Conservation (phyloP, 2,329 filamentous ascomycete species). For the Pleoardoris graminearum region DNA sequence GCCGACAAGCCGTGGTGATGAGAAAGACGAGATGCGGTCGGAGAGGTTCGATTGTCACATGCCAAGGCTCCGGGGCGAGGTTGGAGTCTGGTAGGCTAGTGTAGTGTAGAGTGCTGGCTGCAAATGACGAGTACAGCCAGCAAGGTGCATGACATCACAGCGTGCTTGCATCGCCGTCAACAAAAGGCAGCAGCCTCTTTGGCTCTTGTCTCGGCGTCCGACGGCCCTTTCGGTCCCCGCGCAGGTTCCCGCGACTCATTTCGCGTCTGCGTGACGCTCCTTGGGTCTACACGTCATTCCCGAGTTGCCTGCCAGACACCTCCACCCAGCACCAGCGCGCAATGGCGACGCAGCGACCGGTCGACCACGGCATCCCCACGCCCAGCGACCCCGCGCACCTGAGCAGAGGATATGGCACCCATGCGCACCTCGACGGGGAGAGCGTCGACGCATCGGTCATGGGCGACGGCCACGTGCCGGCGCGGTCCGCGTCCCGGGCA, state of each 20-base stretch:
- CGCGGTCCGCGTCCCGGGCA: constrained; percentile 65
- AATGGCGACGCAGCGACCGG: constrained; percentile 34
- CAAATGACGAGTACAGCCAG: too few relatives aligned
- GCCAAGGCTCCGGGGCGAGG: too few relatives aligned
- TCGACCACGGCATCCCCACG: constrained; percentile 44
- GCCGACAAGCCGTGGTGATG: background rate
- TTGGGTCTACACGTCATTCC: constrained; percentile 7
- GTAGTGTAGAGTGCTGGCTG: too few relatives aligned
- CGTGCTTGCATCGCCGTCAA: background rate
- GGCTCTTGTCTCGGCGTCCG: constrained; percentile 1
- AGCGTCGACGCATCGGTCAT: constrained; percentile 61
- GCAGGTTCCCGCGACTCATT: background rate
- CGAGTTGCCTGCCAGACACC: background rate
- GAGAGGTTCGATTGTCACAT: background rate
- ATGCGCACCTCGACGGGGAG: constrained; percentile 28
- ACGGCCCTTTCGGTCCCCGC: background rate
- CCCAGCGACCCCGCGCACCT: constrained; percentile 43
- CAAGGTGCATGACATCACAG: constrained; percentile 3
- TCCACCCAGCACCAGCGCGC: background rate
- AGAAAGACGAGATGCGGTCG: background rate
- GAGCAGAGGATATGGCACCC: constrained; percentile 39
- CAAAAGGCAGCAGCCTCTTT: constrained; percentile 1
- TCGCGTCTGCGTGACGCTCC: constrained; percentile 1
- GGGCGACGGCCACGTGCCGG: constrained; percentile 57
- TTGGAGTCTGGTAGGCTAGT: too few relatives aligned